Evolutionary conservation across 2,329 filamentous ascomycete genomes (phyloP).

Genomic region (Trichophyton verrucosum): DNA sequence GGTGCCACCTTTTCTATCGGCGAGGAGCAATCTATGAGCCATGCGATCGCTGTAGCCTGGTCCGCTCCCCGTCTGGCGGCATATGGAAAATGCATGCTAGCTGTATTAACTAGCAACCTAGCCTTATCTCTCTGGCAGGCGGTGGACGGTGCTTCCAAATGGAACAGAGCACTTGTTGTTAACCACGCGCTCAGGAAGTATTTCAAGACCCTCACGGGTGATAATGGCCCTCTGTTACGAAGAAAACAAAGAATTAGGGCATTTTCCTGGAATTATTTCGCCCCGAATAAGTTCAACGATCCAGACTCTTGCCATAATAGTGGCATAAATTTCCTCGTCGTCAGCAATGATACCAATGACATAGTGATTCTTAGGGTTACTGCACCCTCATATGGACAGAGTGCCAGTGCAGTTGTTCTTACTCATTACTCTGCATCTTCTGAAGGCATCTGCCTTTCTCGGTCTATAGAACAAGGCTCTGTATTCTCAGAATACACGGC

Average conservation of each 20-base stretch:
- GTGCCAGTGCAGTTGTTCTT: conserved; percentile 20
- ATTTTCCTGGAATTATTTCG: conserved; percentile 31
- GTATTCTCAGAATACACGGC: conserved; percentile 21
- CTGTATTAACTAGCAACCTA: conserved; percentile 45
- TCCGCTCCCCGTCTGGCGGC: conserved; percentile 44
- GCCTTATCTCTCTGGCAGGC: conserved; percentile 46
- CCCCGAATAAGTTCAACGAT: not conserved
- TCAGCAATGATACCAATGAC: conserved; percentile 31
- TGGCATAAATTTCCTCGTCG: conserved; percentile 26
- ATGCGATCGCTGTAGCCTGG: conserved; percentile 42
- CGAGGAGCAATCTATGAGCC: conserved; percentile 45
- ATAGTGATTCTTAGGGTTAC: conserved; percentile 22
- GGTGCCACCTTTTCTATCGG: conserved; percentile 43
- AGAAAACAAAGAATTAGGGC: conserved; percentile 27
- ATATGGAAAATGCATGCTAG: conserved; percentile 43
- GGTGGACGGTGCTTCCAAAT: conserved; percentile 35
- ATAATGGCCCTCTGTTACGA: conserved; percentile 16
- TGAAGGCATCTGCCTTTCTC: conserved; percentile 8
- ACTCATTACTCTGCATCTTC: conserved; percentile 15
- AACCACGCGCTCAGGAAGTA: conserved; percentile 37
- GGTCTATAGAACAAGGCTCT: conserved; percentile 17
- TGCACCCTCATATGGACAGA: conserved; percentile 3
- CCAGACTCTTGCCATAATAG: conserved; percentile 10
- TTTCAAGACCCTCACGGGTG: conserved; percentile 20
- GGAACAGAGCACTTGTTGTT: conserved; percentile 42